Percentiles rank a stretch among this genome's conserved stretches.
phyloP scores from a whole-genome alignment of 352 stramenopile genomes.

The Phytopythium boreale region DNA sequence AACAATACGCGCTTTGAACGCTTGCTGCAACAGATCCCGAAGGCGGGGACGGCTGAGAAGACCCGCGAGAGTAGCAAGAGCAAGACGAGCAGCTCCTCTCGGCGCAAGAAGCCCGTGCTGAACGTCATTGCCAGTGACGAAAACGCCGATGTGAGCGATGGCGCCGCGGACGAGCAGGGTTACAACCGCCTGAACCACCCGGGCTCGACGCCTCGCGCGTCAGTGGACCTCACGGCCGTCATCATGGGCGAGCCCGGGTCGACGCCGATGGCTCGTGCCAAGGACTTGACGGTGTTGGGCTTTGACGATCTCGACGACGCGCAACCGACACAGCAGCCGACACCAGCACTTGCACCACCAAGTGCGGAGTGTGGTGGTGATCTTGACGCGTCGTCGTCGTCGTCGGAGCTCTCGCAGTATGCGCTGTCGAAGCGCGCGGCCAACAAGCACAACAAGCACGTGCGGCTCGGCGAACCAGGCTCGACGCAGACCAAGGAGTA shows the following conservation, averaged over 20 bases:
- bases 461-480: constrained; percentile 51
- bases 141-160: constrained; percentile 7
- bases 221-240: constrained; percentile 10
- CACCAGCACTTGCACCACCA: background rate
- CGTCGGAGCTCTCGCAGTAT: constrained; percentile 41
- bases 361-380: background rate
- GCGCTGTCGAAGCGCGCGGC: constrained; percentile 45
- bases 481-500: constrained; percentile 77
- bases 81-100: constrained; percentile 11
- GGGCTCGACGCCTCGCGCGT: constrained; percentile 53
- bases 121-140: constrained; percentile 34
- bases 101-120: constrained; percentile 30
- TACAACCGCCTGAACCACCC: constrained; percentile 64
- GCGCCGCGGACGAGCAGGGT: constrained; percentile 12
- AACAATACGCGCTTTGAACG: too few relatives aligned
- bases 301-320: constrained; percentile 50
- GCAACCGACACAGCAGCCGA: background rate
- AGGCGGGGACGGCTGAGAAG: background rate
- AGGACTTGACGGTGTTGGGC: constrained; percentile 41
- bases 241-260: constrained; percentile 60
- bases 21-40: background rate
- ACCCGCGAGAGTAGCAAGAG: background rate
- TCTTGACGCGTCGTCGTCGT: background rate
- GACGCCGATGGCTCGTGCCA: constrained; percentile 46
- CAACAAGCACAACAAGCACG: constrained; percentile 46